A percentile compares a stretch with the other conserved stretches of the same genome.
These are phyloP conservation scores for Saprolegnia diclina DNA, from an alignment of 352 stramenopile species.

Conservation along the genomic window DNA sequence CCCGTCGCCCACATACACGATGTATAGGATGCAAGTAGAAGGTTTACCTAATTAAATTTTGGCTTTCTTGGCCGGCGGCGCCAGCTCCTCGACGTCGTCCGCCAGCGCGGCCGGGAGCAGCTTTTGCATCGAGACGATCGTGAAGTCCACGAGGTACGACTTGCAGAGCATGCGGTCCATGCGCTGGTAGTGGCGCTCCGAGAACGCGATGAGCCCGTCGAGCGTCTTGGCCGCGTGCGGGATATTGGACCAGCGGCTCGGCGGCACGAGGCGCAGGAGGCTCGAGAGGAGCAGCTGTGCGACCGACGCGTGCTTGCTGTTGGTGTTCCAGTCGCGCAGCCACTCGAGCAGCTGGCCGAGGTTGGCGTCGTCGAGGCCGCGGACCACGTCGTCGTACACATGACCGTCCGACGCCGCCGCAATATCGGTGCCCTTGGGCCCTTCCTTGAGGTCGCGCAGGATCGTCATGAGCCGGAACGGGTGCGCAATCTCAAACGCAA, in stretches of 20 bases:
- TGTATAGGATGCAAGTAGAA: too few species aligned
- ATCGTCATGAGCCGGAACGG: constrained; percentile 92
- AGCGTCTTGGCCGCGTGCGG: constrained; percentile 75
- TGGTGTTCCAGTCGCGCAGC: constrained; percentile 97
- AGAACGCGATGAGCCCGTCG: constrained; percentile 94
- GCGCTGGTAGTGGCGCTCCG: constrained; percentile 95
- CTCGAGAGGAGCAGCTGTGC: constrained; percentile 92
- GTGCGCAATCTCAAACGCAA: constrained; percentile 92
- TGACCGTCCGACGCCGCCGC: constrained; percentile 42
- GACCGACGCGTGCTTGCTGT: constrained; percentile 90
- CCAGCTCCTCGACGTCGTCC: not conserved
- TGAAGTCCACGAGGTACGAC: constrained; percentile 96
- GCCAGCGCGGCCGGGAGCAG: constrained; percentile 38
- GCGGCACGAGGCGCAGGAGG: constrained; percentile 70
- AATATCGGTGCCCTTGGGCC: constrained; percentile 49
- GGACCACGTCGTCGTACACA: constrained; percentile 60
- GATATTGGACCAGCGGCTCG: constrained; percentile 60
- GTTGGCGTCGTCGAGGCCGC: constrained; percentile 74
- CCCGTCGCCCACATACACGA: too few species aligned
- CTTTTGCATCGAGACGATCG: constrained; percentile 82
- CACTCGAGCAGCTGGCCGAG: constrained; percentile 90
- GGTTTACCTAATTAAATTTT: not conserved
- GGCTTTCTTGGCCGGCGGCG: constrained; percentile 2
- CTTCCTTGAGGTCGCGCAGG: constrained; percentile 74
- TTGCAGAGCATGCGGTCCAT: constrained; percentile 95